Percentiles rank a stretch among this genome's conserved stretches.
Evolutionary conservation across 2,329 filamentous ascomycete species (phyloP).

Genomic region (Pestalotiopsis sp.): DNA sequence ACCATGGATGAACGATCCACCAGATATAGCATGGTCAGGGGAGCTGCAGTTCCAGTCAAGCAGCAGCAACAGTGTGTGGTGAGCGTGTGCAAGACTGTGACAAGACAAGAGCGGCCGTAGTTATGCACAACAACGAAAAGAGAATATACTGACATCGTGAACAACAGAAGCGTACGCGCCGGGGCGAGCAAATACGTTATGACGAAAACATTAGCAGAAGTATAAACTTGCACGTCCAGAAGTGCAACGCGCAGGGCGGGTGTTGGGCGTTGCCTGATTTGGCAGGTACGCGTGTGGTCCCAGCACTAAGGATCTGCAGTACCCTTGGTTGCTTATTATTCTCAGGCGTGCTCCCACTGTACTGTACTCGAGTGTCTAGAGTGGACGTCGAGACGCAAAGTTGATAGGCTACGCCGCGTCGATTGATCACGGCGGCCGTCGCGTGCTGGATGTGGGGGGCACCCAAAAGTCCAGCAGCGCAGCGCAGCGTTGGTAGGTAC

Average conservation of each 20-base stretch:
- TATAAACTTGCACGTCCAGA: not conserved
- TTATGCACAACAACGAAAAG: not conserved
- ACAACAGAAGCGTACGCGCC: not conserved
- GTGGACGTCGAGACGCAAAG: not conserved
- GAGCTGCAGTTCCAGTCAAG: not conserved
- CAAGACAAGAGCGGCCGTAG: not conserved
- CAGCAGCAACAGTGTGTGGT: not conserved
- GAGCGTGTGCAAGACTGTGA: not conserved
- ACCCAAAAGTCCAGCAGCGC: too few species aligned
- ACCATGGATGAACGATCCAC: not conserved
- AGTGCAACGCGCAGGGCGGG: not conserved
- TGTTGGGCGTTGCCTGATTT: slow-evolving; percentile 10
- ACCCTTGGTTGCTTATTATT: not conserved
- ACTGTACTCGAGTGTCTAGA: not conserved
- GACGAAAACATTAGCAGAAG: not conserved
- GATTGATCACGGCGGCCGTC: slow-evolving; percentile 1
- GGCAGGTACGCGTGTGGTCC: slow-evolving; percentile 17
- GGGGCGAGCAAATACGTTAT: not conserved
- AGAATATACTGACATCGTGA: not conserved
- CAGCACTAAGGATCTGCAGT: slow-evolving; percentile 1
- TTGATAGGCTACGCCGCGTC: not conserved
- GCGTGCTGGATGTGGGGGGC: slow-evolving; percentile 12
- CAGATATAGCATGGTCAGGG: not conserved
- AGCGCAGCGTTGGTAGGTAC: not conserved
- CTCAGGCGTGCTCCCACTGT: too few species aligned